Evolutionary conservation across 2,329 filamentous ascomycete species (phyloP).

Genomic region (Hypoxylon sp.): DNA sequence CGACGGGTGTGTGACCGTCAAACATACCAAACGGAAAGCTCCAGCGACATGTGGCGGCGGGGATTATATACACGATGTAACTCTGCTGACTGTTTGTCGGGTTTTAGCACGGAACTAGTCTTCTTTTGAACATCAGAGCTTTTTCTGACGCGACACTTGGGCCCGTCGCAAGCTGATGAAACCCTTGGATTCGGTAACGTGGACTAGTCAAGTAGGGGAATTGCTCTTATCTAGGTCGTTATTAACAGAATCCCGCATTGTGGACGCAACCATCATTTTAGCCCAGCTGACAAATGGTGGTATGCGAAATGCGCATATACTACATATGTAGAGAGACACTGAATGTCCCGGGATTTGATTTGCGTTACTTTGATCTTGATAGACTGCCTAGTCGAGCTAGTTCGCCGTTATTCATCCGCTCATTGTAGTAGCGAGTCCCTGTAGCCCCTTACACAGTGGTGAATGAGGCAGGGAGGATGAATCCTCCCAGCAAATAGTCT

Average conservation of each 20-base stretch:
- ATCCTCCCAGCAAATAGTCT: slow-evolving; percentile 24
- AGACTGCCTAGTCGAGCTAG: slow-evolving; percentile 22
- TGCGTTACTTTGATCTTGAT: slow-evolving; percentile 3
- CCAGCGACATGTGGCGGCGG: slow-evolving; percentile 20
- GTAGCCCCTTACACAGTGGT: slow-evolving; percentile 6
- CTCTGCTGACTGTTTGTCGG: slow-evolving; percentile 14
- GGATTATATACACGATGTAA: slow-evolving; percentile 11
- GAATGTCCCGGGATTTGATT: slow-evolving; percentile 12
- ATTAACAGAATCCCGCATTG: not conserved
- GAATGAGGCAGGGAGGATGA: slow-evolving; percentile 22
- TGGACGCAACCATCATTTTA: not conserved
- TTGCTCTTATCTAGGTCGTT: slow-evolving; percentile 1
- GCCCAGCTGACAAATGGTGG: slow-evolving; percentile 16
- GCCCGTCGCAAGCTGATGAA: slow-evolving; percentile 11
- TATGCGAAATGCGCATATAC: not conserved
- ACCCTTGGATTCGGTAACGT: slow-evolving; percentile 20
- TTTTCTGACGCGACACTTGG: not conserved
- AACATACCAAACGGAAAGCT: slow-evolving; percentile 3
- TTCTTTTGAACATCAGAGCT: slow-evolving; percentile 3
- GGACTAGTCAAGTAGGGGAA: slow-evolving; percentile 14
- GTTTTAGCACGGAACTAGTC: slow-evolving; percentile 4
- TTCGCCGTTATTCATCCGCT: slow-evolving; percentile 7
- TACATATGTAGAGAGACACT: not conserved
- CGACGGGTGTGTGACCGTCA: slow-evolving; percentile 25
- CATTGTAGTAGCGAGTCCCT: slow-evolving; percentile 13